Conservation (phyloP, 305 asterid genomes). For the Solanum hybrid region DNA sequence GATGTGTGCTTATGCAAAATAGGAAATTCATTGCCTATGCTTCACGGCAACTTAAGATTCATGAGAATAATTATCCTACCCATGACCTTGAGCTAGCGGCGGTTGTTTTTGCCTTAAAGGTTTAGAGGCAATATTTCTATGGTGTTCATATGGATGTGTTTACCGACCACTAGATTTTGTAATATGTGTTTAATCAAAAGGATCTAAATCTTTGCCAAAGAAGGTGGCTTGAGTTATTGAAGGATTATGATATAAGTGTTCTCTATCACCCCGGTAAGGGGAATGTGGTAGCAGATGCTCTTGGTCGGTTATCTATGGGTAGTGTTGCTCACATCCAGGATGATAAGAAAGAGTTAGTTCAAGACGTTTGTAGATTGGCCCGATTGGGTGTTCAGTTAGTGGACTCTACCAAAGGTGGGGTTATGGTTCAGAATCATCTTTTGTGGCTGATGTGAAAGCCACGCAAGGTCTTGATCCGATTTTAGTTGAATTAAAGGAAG, state of each 20-base stretch:
- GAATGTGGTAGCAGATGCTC: neutral
- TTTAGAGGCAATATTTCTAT: neutral
- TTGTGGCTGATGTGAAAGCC: neutral
- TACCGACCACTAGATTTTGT: neutral
- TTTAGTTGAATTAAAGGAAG: neutral
- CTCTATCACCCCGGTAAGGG: neutral
- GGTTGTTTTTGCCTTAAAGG: too few species aligned
- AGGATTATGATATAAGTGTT: neutral
- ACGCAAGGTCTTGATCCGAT: neutral
- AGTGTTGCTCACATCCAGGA: neutral
- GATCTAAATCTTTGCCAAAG: neutral
- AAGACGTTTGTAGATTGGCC: neutral
- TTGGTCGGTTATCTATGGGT: too few species aligned
- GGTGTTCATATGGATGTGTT: neutral
- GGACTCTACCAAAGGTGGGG: neutral
- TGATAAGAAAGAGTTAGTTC: neutral
- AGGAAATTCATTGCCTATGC: neutral
- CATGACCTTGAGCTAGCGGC: neutral
- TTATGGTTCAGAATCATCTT: neutral
- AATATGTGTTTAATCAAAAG: neutral
- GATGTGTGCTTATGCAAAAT: neutral
- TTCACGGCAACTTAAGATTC: too few species aligned
- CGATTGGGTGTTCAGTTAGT: neutral
- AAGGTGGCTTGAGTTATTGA: neutral
- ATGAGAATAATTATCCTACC: neutral